Conservation (phyloP, 768 basidiomycete genomes). For the Rhodotorula graminis region DNA sequence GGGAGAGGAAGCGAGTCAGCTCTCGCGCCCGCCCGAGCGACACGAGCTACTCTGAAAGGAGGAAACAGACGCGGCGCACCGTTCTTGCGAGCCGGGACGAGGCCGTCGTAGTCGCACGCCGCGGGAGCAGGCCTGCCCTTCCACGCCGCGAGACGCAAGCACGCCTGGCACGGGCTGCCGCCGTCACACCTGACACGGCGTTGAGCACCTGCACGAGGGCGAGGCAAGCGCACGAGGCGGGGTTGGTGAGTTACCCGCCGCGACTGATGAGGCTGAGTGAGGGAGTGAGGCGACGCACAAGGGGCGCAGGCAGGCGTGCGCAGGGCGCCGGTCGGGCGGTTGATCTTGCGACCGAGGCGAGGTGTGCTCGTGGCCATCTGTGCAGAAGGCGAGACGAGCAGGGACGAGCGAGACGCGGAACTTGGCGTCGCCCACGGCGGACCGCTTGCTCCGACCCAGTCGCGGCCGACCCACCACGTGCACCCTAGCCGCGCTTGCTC, state of each 20-base stretch:
- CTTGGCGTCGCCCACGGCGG: too few species aligned
- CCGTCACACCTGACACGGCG: constrained; percentile 21
- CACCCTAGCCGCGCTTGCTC: too few species aligned
- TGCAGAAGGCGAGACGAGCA: not conserved
- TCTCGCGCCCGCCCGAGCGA: too few species aligned
- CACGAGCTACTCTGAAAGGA: not conserved
- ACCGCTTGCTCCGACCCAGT: too few species aligned
- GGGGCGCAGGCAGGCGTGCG: constrained; percentile 9
- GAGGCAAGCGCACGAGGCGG: not conserved
- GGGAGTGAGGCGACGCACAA: constrained; percentile 1
- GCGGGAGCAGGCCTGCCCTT: constrained; percentile 14
- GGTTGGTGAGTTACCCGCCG: not conserved
- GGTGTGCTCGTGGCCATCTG: not conserved
- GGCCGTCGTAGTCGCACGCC: constrained; percentile 13
- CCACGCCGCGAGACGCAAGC: constrained; percentile 27
- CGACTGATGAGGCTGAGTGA: not conserved
- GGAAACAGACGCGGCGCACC: not conserved
- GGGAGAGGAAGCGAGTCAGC: too few species aligned
- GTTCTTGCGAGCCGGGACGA: not conserved
- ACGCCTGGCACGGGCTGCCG: constrained; percentile 16
- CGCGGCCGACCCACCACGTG: too few species aligned
- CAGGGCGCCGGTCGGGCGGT: constrained; percentile 2
- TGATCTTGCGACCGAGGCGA: constrained; percentile 20
- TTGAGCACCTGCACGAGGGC: constrained; percentile 5
- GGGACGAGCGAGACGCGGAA: not conserved